Conservation (phyloP, 768 basidiomycete genomes). For the Psilocybe cubensis region DNA sequence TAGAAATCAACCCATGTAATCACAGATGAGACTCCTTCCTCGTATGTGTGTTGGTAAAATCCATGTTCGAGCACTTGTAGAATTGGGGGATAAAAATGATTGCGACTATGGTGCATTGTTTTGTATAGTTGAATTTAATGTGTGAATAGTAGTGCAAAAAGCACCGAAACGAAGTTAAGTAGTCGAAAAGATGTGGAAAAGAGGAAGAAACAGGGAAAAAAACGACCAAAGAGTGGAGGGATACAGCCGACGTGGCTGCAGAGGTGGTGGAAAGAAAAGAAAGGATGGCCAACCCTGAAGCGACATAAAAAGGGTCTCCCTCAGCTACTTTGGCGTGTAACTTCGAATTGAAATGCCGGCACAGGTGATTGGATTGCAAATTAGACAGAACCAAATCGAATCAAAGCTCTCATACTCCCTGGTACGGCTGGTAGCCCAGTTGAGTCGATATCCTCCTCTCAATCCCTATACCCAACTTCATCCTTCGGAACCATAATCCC, state of each 20-base stretch:
- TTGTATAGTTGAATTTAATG: not conserved
- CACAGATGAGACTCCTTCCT: not conserved
- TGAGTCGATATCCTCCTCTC: not conserved
- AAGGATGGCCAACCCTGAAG: not conserved
- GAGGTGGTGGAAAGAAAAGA: not conserved
- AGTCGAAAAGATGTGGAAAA: not conserved
- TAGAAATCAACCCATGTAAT: not conserved
- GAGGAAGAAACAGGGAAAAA: not conserved
- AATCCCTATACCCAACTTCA: not conserved
- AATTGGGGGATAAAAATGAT: not conserved
- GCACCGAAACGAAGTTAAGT: not conserved
- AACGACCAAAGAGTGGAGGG: not conserved
- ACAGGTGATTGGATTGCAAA: not conserved
- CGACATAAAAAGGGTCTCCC: not conserved
- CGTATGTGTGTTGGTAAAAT: not conserved
- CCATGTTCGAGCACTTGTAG: not conserved
- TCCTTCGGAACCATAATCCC: not conserved
- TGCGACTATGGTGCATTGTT: not conserved
- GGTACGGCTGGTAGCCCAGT: not conserved
- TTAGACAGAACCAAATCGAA: not conserved
- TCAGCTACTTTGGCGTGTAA: not conserved
- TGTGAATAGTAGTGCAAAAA: not conserved
- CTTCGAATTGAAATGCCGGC: slow-evolving; percentile 1
- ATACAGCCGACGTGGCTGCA: not conserved
- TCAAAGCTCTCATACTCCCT: not conserved